Conservation (phyloP, 768 basidiomycete species). For the Lactifluus hygrophoroides region DNA sequence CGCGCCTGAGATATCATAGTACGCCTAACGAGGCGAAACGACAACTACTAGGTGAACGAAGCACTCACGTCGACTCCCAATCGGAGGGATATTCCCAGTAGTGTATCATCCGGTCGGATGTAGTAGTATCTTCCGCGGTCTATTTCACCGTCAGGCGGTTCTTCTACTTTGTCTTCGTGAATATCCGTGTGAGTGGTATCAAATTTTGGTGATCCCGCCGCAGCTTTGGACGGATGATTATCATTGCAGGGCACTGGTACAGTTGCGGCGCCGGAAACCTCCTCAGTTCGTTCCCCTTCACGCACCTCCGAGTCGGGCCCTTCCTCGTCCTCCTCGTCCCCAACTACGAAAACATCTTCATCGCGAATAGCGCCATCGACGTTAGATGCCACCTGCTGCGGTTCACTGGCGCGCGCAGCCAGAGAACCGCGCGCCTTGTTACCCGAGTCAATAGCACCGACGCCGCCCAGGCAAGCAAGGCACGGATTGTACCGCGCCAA, state of each 20-base stretch:
- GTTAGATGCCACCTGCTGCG: slow-evolving; percentile 26
- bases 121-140: slow-evolving; percentile 12
- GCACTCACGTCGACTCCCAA: slow-evolving; percentile 44
- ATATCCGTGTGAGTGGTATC: neutral
- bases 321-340: slow-evolving; percentile 44
- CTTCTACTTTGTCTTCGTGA: neutral
- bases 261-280: neutral
- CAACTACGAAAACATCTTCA: slow-evolving; percentile 56
- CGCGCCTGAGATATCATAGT: slow-evolving; percentile 34
- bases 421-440: slow-evolving; percentile 2
- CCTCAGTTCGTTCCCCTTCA: neutral
- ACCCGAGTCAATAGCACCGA: slow-evolving; percentile 30
- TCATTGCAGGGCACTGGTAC: neutral
- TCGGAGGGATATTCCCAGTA: slow-evolving; percentile 14
- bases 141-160: neutral
- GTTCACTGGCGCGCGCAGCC: neutral
- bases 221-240: neutral
- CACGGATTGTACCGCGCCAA: slow-evolving; percentile 65
- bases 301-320: slow-evolving; percentile 7
- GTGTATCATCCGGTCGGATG: slow-evolving; percentile 17
- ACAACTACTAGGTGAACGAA: neutral
- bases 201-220: neutral
- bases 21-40: neutral
- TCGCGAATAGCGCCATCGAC: slow-evolving; percentile 50
- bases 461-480: slow-evolving; percentile 55